Evolutionary conservation across 176 grass and related monocot genomes (phyloP).

Genomic region (Alopecurus myosuroides): DNA sequence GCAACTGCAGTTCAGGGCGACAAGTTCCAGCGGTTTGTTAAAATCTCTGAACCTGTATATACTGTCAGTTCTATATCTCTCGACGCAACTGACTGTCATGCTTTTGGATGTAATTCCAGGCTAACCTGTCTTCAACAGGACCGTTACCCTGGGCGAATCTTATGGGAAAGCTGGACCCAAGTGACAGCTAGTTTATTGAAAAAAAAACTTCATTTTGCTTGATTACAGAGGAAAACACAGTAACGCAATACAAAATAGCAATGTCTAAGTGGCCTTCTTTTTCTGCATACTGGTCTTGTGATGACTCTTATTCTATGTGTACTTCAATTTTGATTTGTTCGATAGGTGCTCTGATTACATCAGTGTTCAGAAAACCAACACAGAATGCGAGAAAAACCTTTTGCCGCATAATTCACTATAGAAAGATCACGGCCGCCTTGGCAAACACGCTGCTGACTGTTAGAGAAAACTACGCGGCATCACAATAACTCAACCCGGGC

Average conservation of each 20-base stretch:
- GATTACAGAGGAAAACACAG: neutral
- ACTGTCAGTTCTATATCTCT: too few relatives aligned
- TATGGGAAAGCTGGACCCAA: constrained; percentile 59
- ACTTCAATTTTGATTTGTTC: neutral
- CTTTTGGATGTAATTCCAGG: too few relatives aligned
- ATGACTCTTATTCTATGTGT: neutral
- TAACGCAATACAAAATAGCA: neutral
- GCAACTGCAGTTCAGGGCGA: constrained; percentile 51
- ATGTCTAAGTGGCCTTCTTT: neutral
- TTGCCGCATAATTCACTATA: too few relatives aligned
- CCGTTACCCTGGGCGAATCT: constrained; percentile 82
- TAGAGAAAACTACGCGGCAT: too few relatives aligned
- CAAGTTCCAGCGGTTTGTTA: constrained; percentile 92
- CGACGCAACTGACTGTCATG: too few relatives aligned
- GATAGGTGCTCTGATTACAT: neutral
- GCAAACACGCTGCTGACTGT: too few relatives aligned
- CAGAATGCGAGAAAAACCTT: too few relatives aligned
- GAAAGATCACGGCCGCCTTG: too few relatives aligned
- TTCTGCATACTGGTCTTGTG: neutral
- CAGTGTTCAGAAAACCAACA: too few relatives aligned
- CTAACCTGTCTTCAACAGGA: constrained; percentile 90
- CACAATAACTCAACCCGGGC: too few relatives aligned
- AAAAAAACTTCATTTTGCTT: neutral
- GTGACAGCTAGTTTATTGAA: neutral
- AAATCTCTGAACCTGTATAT: constrained; percentile 25